These are phyloP conservation scores for Pythium sp. DNA, from an alignment of 352 stramenopile species.

Conservation along the genomic window DNA sequence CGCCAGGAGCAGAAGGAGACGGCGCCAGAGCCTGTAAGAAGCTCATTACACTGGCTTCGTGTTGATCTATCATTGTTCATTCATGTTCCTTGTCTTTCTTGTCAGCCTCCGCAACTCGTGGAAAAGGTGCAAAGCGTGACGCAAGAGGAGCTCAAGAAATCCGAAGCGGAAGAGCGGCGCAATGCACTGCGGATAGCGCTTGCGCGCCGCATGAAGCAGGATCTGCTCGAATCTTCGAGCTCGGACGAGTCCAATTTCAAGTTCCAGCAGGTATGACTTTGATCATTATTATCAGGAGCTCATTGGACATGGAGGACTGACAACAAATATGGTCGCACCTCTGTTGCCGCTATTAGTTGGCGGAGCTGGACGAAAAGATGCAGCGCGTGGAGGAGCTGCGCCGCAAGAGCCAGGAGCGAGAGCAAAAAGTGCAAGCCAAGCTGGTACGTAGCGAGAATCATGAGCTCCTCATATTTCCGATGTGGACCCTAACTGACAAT, in stretches of 20 bases:
- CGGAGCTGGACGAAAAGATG: constrained; percentile 77
- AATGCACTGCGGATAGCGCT: constrained; percentile 70
- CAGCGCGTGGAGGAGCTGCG: constrained; percentile 73
- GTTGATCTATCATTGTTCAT: neutral
- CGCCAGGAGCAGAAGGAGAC: constrained; percentile 68
- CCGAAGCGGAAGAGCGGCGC: constrained; percentile 63
- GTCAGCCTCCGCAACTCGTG: constrained; percentile 44
- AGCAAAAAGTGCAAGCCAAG: constrained; percentile 55
- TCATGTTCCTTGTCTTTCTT: neutral
- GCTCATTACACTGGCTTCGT: neutral
- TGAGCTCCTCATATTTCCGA: no score
- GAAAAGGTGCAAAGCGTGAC: constrained; percentile 67
- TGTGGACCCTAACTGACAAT: neutral
- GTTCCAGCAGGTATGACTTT: constrained; percentile 46
- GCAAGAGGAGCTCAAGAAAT: constrained; percentile 57
- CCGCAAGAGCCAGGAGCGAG: constrained; percentile 55
- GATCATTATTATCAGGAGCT: neutral
- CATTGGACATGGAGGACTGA: neutral
- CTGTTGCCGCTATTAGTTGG: constrained; percentile 26
- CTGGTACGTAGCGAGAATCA: constrained; percentile 23
- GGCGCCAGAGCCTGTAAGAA: constrained; percentile 35
- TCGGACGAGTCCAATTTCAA: constrained; percentile 37
- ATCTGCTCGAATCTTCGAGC: constrained; percentile 43
- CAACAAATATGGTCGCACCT: neutral
- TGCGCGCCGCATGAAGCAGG: constrained; percentile 78